A percentile compares a stretch with the other conserved stretches of the same genome.
Evolutionary conservation across 1,139 yeast species (phyloP).

Genomic region (Debaryomycetaceae sp.): DNA sequence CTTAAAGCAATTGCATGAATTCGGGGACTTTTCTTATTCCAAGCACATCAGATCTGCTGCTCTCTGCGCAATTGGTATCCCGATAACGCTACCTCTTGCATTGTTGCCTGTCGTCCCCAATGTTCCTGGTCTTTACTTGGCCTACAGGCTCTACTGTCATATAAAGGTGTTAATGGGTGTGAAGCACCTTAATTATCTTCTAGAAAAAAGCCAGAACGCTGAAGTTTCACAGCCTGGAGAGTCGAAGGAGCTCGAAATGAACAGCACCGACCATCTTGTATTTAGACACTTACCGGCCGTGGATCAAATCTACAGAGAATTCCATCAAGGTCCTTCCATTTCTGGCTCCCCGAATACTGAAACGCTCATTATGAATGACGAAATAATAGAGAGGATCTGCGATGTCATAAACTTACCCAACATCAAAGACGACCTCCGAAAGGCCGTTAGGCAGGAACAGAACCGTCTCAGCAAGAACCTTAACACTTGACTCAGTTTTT

Average conservation of each 20-base stretch:
- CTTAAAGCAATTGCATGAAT: constrained; percentile 28
- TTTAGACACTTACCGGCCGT: constrained; percentile 18
- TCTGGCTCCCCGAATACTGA: constrained; percentile 15
- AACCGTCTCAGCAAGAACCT: constrained; percentile 16
- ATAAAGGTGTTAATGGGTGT: constrained; percentile 78
- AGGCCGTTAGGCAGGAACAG: constrained; percentile 49
- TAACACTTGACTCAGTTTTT: background rate
- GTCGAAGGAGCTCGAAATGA: background rate
- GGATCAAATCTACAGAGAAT: constrained; percentile 17
- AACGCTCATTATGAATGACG: constrained; percentile 26
- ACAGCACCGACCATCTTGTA: constrained; percentile 22
- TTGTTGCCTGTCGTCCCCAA: constrained; percentile 87
- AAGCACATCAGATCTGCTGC: constrained; percentile 34
- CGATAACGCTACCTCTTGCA: constrained; percentile 77
- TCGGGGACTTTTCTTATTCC: constrained; percentile 23
- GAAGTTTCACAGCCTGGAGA: background rate
- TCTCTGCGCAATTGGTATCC: constrained; percentile 60
- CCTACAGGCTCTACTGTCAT: constrained; percentile 83
- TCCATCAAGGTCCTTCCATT: constrained; percentile 9
- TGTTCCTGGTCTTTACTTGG: constrained; percentile 87
- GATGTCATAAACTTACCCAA: constrained; percentile 28
- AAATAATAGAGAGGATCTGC: constrained; percentile 30
- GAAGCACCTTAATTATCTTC: constrained; percentile 56
- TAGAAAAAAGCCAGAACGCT: constrained; percentile 19
- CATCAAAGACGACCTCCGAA: constrained; percentile 36